Evolutionary conservation across 352 stramenopile genomes (phyloP).

Genomic region (Phytopythium ostracodes): DNA sequence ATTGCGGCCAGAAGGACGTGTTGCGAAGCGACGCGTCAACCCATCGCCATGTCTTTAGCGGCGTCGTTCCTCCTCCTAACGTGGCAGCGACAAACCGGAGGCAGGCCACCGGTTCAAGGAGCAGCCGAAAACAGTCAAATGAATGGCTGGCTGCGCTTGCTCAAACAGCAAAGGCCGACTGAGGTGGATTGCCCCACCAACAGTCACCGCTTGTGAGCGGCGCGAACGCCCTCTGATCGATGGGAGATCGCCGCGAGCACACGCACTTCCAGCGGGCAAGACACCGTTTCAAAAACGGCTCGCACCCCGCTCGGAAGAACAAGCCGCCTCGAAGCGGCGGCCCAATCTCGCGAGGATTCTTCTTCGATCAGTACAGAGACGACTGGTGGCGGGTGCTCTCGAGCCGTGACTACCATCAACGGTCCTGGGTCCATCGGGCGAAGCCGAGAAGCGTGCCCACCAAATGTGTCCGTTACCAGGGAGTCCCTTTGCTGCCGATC

Average conservation of each 20-base stretch:
- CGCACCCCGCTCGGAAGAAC: too few species aligned
- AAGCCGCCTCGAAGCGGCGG: not conserved
- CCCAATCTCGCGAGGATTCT: not conserved
- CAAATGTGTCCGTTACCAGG: not conserved
- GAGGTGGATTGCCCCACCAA: too few species aligned
- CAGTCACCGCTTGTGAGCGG: not conserved
- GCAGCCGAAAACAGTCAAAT: slow-evolving; percentile 1
- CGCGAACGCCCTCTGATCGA: not conserved
- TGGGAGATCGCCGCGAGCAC: not conserved
- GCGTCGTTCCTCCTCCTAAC: too few species aligned
- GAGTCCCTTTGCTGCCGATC: not conserved
- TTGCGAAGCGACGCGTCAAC: not conserved
- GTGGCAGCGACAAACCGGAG: not conserved
- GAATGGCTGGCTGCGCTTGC: not conserved
- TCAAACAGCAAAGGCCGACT: not conserved
- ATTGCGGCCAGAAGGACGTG: not conserved
- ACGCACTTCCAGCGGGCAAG: not conserved
- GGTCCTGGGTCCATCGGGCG: not conserved
- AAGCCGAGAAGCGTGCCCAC: not conserved
- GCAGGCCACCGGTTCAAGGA: not conserved
- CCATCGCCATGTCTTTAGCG: not conserved
- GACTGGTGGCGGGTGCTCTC: not conserved
- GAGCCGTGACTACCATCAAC: not conserved
- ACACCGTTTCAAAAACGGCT: not conserved
- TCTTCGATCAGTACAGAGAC: not conserved